Conservation (phyloP, 1,284 basidiomycete species). For the Coriolopsis trogii region DNA sequence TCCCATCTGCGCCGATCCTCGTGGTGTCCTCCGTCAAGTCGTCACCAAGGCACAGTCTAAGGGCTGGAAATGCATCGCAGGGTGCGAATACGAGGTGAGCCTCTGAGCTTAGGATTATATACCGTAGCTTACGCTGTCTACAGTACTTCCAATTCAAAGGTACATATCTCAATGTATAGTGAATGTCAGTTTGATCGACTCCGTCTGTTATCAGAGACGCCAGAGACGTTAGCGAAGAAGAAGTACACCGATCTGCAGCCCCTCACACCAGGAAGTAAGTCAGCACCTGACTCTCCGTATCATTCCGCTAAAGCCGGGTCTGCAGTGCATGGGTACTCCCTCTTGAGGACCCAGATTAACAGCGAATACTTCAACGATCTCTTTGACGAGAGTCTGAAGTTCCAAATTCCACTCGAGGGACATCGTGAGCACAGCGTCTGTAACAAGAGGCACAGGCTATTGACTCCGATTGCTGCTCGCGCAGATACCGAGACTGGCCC, state of each 20-base stretch:
- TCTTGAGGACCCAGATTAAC: conserved; percentile 88
- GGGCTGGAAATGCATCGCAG: conserved; percentile 72
- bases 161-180: conserved; percentile 32
- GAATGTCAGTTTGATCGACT: too few relatives aligned
- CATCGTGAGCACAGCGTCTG: too few relatives aligned
- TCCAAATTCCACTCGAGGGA: conserved; percentile 86
- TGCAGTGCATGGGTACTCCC: conserved; percentile 90
- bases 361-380: conserved; percentile 89
- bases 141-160: conserved; percentile 96
- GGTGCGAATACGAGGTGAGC: conserved; percentile 89
- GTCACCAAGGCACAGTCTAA: conserved; percentile 50
- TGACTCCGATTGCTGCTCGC: too few relatives aligned
- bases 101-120: not conserved
- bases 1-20: conserved; percentile 82
- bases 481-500: conserved; percentile 95
- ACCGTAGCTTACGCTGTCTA: not conserved
- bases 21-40: conserved; percentile 74
- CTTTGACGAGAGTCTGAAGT: conserved; percentile 76
- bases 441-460: too few relatives aligned
- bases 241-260: conserved; percentile 75
- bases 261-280: conserved; percentile 85
- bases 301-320: too few relatives aligned
- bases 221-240: conserved; percentile 77
- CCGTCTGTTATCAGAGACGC: conserved; percentile 61
- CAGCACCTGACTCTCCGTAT: too few relatives aligned